Evolutionary conservation across 495 filamentous ascomycete species (phyloP), one percentile per base, ranked within the genome.

Genomic region (Evansstolkia leycettana): DNA sequence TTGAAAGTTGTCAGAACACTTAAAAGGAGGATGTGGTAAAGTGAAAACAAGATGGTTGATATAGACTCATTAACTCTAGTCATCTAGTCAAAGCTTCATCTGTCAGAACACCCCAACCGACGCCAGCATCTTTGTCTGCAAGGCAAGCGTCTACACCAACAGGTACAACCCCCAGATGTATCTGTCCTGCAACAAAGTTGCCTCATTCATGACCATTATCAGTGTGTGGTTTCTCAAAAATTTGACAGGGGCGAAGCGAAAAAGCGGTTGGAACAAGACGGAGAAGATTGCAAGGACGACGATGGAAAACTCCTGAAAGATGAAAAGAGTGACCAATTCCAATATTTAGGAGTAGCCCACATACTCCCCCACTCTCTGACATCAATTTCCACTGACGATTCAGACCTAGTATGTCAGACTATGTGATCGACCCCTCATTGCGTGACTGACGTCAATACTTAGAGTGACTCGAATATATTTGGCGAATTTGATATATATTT

Each of bases 381-480:
- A 7, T 19, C 28, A n/a, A 31, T 38, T 12, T 15, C 34, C 2
- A 30, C 37, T 13, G 37, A 20, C 2, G 31, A 46, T 8, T 19
- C 34, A 13, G 42, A 45, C 10, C 26, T 47, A 34, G 41, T 40
- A 37, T 15, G 16, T 27, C 5, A 12, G 25, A 33, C 28, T 13
- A 13, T 31, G 28, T 23, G 7, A 26, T 19, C 13, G 26, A 13
- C 15, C 7, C 16, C 29, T 31, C 17, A 31, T 11, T 17, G 6
- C 36, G 28, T 35, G n/a, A n/a, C n/a, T 36, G 18, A 41, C 17
- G 9, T 17, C 3, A 3, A 17, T 32, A 14, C 29, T 6, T 38
- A 47, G 42, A 43, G 34, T 17, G 39, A 43, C 31, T 45, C 49
- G 17, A 51, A 52, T 14, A 48, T 54, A 26, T 51, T 54, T 37